phyloP scores from a whole-genome alignment of 106 monocot species.

The Dactylorhiza incarnata region DNA sequence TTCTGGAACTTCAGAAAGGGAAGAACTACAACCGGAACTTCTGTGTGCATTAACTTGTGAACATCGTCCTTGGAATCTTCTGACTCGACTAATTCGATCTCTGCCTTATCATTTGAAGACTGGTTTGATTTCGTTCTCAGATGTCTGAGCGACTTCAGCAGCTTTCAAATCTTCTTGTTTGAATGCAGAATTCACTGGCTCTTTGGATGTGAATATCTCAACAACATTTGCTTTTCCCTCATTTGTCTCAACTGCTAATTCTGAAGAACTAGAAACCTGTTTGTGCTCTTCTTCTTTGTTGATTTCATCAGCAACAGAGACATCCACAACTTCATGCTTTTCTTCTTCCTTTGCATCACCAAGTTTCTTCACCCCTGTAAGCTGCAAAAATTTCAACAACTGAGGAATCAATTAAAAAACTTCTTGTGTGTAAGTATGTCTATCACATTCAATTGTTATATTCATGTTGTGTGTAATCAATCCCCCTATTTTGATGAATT shows the following conservation, averaged over 20 bases:
- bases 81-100: neutral
- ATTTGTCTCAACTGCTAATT: neutral
- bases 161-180: constrained; percentile 1
- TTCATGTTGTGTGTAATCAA: too few relatives aligned
- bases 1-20: neutral
- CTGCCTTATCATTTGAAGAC: neutral
- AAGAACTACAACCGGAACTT: neutral
- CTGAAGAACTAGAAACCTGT: constrained; percentile 1
- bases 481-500: too few relatives aligned
- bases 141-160: neutral
- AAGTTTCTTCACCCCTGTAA: neutral
- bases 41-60: neutral
- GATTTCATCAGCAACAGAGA: neutral
- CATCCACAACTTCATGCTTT: neutral
- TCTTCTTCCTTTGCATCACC: neutral
- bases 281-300: neutral
- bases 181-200: neutral
- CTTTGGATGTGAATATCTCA: constrained; percentile 3
- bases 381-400: constrained; percentile 1
- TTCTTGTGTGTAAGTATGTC: neutral
- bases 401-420: neutral
- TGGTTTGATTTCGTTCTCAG: neutral
- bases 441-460: too few relatives aligned
- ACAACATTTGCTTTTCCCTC: neutral
- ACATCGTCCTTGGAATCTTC: neutral